Percentiles rank a stretch among this genome's conserved stretches.
These are phyloP conservation scores for Candida qinlingensis DNA, from an alignment of 805 yeast species.

Conservation along the genomic window DNA sequence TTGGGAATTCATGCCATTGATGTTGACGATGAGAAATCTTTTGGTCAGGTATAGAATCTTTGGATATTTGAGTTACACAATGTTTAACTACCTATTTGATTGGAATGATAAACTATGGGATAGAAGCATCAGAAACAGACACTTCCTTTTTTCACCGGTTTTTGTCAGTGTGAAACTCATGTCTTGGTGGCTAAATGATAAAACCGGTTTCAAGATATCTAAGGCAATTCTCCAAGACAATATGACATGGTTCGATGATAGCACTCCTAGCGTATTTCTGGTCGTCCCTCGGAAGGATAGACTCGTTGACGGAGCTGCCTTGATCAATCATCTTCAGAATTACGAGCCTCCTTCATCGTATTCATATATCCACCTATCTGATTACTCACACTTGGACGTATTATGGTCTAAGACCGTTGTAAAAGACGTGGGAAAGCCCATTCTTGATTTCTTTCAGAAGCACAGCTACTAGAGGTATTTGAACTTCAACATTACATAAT, in stretches of 20 bases:
- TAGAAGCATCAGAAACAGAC: slow-evolving; percentile 55
- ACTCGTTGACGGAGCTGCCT: slow-evolving; percentile 69
- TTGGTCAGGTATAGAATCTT: slow-evolving; percentile 48
- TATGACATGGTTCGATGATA: slow-evolving; percentile 45
- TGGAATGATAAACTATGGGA: slow-evolving; percentile 87
- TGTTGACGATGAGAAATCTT: slow-evolving; percentile 53
- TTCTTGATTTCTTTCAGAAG: slow-evolving; percentile 26
- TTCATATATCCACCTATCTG: slow-evolving; percentile 38
- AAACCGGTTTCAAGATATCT: slow-evolving; percentile 36
- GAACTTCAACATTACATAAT: no score
- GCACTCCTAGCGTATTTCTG: slow-evolving; percentile 55
- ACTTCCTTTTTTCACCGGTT: slow-evolving; percentile 82
- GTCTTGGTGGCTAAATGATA: slow-evolving; percentile 84
- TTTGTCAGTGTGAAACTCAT: slow-evolving; percentile 74
- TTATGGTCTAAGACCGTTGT: slow-evolving; percentile 84
- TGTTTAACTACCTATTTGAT: slow-evolving; percentile 82
- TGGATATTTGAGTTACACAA: slow-evolving; percentile 63
- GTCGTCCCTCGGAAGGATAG: slow-evolving; percentile 71
- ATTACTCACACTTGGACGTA: slow-evolving; percentile 85
- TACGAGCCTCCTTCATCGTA: slow-evolving; percentile 41
- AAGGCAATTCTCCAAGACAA: slow-evolving; percentile 46
- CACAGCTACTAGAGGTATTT: neutral
- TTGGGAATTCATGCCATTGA: slow-evolving; percentile 70
- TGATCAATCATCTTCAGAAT: slow-evolving; percentile 57
- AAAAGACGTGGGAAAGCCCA: slow-evolving; percentile 53